These are phyloP conservation scores for Leucocoprinus leucothites DNA, from an alignment of 768 basidiomycete genomes.

Conservation along the genomic window DNA sequence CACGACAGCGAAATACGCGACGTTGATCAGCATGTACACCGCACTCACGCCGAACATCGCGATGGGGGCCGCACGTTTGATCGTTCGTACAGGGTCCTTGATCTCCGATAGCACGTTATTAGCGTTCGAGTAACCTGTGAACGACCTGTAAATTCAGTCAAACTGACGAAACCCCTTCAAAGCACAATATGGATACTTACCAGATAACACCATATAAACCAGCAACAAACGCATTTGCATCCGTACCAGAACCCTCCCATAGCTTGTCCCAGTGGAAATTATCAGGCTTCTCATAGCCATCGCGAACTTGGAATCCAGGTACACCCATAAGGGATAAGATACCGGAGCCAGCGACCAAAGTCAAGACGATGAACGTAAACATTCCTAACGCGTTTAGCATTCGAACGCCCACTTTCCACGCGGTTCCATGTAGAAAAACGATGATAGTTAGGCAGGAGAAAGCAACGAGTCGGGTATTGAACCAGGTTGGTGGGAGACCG, in stretches of 20 bases:
- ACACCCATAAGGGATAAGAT: constrained; percentile 30
- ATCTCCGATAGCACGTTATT: constrained; percentile 58
- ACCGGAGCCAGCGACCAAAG: constrained; percentile 35
- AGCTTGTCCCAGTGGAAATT: constrained; percentile 60
- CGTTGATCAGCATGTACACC: constrained; percentile 49
- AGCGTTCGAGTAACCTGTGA: constrained; percentile 53
- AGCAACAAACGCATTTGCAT: constrained; percentile 51
- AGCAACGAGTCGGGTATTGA: constrained; percentile 19
- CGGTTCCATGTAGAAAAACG: constrained; percentile 35
- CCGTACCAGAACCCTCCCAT: constrained; percentile 60
- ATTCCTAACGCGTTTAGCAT: constrained; percentile 57
- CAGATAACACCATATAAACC: constrained; percentile 54
- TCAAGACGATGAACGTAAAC: constrained; percentile 47
- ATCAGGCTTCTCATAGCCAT: constrained; percentile 48
- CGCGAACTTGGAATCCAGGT: constrained; percentile 45
- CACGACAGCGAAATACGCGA: constrained; percentile 61
- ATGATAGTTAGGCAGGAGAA: constrained; percentile 29
- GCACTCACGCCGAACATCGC: constrained; percentile 44
- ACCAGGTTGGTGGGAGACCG: constrained; percentile 25
- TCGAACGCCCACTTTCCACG: constrained; percentile 44
- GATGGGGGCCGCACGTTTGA: constrained; percentile 52
- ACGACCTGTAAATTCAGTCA: constrained; percentile 24
- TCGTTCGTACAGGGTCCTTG: constrained; percentile 48
- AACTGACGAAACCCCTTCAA: constrained; percentile 23
- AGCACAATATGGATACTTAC: constrained; percentile 25